Evolutionary conservation across 768 basidiomycete genomes (phyloP).

Genomic region (Amylocystis lapponica): DNA sequence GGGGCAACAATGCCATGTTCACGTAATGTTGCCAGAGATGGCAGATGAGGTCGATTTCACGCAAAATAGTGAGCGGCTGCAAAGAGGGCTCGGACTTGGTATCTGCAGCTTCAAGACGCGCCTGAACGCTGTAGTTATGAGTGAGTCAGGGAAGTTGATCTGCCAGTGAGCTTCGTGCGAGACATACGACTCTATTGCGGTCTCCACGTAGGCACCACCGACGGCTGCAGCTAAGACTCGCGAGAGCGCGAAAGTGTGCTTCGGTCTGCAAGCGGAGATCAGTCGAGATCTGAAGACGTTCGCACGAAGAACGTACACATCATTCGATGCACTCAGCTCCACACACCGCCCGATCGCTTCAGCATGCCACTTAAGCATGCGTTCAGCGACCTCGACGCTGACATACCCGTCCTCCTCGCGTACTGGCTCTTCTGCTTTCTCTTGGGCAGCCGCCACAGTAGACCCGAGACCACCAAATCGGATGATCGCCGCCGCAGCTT

Average conservation of each 20-base stretch:
- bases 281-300: slow-evolving; percentile 3
- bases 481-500: slow-evolving; percentile 84
- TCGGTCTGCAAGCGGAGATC: slow-evolving; percentile 48
- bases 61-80: slow-evolving; percentile 57
- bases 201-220: slow-evolving; percentile 78
- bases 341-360: slow-evolving; percentile 94
- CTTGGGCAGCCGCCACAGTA: slow-evolving; percentile 7
- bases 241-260: slow-evolving; percentile 80
- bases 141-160: neutral
- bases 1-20: slow-evolving; percentile 82
- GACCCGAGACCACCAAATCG: slow-evolving; percentile 76
- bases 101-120: slow-evolving; percentile 69
- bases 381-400: slow-evolving; percentile 72
- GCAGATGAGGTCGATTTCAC: slow-evolving; percentile 77
- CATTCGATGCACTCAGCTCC: slow-evolving; percentile 74
- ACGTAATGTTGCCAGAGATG: slow-evolving; percentile 98
- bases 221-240: slow-evolving; percentile 85
- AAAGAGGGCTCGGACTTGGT: slow-evolving; percentile 77
- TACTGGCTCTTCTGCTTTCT: slow-evolving; percentile 49
- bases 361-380: slow-evolving; percentile 96
- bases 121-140: slow-evolving; percentile 49
- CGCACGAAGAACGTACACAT: slow-evolving; percentile 58
- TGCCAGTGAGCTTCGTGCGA: neutral
- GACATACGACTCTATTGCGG: slow-evolving; percentile 86
- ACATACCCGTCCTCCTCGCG: slow-evolving; percentile 81